Percentiles rank a stretch among this genome's conserved stretches.
phyloP scores from a whole-genome alignment of 73 alveolate genomes.

The Stentor coeruleus region DNA sequence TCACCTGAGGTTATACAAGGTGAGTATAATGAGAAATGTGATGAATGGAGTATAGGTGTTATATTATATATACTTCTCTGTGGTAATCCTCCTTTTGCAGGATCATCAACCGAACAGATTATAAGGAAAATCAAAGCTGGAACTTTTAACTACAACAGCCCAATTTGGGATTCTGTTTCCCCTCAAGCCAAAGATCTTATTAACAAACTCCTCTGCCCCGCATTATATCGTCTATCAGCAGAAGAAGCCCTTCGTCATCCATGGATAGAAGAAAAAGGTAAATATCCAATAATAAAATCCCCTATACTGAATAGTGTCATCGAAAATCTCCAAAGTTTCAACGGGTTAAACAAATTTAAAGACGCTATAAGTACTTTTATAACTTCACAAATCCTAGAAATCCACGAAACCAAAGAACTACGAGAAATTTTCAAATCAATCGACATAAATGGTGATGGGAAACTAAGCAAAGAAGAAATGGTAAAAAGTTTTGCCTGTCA shows the following conservation, averaged over 20 bases:
- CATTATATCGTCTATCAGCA: constrained; percentile 62
- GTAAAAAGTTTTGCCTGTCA: constrained; percentile 6
- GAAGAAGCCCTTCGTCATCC: constrained; percentile 51
- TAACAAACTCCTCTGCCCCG: constrained; percentile 53
- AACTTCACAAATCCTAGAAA: neutral
- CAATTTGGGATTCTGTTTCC: constrained; percentile 66
- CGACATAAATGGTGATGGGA: constrained; percentile 56
- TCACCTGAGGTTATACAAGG: constrained; percentile 36
- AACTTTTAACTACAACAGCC: constrained; percentile 19
- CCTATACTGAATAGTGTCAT: neutral
- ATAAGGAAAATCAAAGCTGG: neutral
- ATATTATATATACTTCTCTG: constrained; percentile 27
- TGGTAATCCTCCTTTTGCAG: constrained; percentile 33
- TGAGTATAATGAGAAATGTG: constrained; percentile 7
- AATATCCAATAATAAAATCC: neutral
- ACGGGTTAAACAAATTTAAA: neutral
- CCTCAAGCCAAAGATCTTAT: constrained; percentile 64
- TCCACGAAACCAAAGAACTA: constrained; percentile 24
- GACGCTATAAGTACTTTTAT: neutral
- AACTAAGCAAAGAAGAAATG: constrained; percentile 40
- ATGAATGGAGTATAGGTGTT: constrained; percentile 42
- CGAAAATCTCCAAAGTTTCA: neutral
- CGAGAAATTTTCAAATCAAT: constrained; percentile 33
- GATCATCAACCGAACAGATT: neutral
- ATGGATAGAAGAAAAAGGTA: constrained; percentile 46